phyloP scores from a whole-genome alignment of 139 green algal species.

The Tetraselmis striata region DNA sequence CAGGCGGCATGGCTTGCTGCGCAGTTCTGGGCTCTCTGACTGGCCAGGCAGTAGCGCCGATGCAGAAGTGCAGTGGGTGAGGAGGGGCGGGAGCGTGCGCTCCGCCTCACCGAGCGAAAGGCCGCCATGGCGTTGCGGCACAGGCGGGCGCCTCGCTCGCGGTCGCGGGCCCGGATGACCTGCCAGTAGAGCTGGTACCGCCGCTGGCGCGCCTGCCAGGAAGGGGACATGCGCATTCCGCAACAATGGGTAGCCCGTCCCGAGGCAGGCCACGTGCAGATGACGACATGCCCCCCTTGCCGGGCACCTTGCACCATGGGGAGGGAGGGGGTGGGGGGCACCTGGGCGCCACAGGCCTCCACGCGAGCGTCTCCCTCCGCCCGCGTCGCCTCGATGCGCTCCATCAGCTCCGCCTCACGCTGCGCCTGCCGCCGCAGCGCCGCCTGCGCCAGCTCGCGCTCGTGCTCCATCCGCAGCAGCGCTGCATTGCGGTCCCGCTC shows the following conservation, averaged over 20 bases:
- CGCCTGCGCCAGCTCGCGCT: not conserved
- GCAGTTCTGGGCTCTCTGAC: no score
- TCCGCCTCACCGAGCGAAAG: not conserved
- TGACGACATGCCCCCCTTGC: no score
- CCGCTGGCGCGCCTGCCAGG: not conserved
- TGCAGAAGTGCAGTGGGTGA: no score
- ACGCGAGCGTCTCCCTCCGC: not conserved
- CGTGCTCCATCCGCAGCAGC: not conserved
- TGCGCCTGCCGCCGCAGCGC: not conserved
- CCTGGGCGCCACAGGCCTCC: no score
- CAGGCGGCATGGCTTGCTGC: no score
- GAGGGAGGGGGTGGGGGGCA: no score
- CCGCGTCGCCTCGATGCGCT: not conserved
- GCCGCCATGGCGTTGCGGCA: not conserved
- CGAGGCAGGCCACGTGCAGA: no score
- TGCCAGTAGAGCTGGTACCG: not conserved
- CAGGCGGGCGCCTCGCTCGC: not conserved
- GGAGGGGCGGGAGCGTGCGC: no score
- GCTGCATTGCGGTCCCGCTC: not conserved
- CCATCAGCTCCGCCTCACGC: not conserved
- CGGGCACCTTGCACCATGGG: no score
- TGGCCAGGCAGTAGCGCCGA: no score
- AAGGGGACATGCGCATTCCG: no score
- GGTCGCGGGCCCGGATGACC: not conserved
- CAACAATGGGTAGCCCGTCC: no score